Percentiles rank a stretch among this genome's conserved stretches.
These are phyloP conservation scores for Sherardia arvensis DNA, from an alignment of 257 asterid genomes.

Conservation along the genomic window DNA sequence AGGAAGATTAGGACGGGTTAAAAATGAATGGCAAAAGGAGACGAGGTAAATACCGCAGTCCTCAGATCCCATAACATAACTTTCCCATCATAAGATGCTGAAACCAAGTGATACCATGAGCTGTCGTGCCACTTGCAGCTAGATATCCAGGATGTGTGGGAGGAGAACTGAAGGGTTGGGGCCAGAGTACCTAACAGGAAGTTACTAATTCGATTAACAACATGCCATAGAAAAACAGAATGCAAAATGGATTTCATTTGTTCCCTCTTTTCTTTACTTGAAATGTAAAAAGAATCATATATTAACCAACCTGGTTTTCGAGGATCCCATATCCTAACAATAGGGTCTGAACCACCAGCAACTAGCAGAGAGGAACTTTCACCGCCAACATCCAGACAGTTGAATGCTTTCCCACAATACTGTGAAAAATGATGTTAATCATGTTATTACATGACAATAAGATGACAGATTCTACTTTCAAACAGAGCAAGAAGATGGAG, in stretches of 20 bases:
- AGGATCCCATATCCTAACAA: slow-evolving; percentile 97
- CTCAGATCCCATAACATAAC: slow-evolving; percentile 95
- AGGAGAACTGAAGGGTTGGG: slow-evolving; percentile 74
- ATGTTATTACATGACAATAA: neutral
- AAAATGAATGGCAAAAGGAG: slow-evolving; percentile 1
- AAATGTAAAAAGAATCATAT: slow-evolving; percentile 8
- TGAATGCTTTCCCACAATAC: slow-evolving; percentile 72
- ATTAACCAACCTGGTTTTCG: slow-evolving; percentile 72
- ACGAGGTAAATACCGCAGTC: slow-evolving; percentile 58
- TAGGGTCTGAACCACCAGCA: slow-evolving; percentile 77
- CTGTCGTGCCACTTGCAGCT: slow-evolving; percentile 90
- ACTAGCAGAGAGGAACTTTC: slow-evolving; percentile 86
- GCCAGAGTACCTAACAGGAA: slow-evolving; percentile 59
- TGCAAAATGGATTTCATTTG: neutral
- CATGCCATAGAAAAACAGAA: neutral
- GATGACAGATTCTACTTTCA: neutral
- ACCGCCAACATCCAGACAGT: slow-evolving; percentile 91
- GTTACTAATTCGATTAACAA: slow-evolving; percentile 6
- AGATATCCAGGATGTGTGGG: slow-evolving; percentile 88
- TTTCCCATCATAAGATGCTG: slow-evolving; percentile 96
- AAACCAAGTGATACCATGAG: slow-evolving; percentile 83
- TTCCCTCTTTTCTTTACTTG: neutral
- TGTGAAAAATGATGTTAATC: slow-evolving; percentile 18
- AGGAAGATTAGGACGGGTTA: neutral
- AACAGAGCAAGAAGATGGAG: neutral